These are phyloP conservation scores for Fagus sylvatica DNA, from an alignment of 306 rosid genomes.

Conservation along the genomic window DNA sequence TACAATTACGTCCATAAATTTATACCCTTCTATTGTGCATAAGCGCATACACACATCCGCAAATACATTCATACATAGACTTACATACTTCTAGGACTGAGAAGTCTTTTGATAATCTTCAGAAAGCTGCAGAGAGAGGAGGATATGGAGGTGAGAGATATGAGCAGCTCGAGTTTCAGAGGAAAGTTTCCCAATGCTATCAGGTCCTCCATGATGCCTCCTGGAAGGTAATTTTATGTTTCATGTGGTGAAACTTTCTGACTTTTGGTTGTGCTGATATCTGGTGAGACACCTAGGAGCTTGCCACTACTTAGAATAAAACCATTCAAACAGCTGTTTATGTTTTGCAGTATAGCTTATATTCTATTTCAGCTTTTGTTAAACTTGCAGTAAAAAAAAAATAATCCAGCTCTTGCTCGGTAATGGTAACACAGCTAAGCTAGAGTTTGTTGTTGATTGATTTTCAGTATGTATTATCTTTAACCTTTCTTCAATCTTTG, in stretches of 20 bases:
- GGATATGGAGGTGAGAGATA: constrained; percentile 94
- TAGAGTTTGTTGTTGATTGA: not conserved
- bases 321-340: not conserved
- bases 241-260: not conserved
- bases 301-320: not conserved
- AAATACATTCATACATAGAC: not conserved
- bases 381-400: not conserved
- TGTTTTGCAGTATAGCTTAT: not conserved
- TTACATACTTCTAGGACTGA: not conserved
- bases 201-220: constrained; percentile 56
- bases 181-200: constrained; percentile 64
- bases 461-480: not conserved
- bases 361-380: not conserved
- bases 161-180: constrained; percentile 78
- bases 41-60: not conserved
- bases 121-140: constrained; percentile 93
- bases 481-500: not conserved
- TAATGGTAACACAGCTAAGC: not conserved
- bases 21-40: not conserved
- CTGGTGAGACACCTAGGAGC: not conserved
- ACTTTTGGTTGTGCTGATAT: constrained; percentile 16
- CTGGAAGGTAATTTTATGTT: constrained; percentile 69
- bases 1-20: not conserved
- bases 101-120: constrained; percentile 22
- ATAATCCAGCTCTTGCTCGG: not conserved